Evolutionary conservation across 2,329 filamentous ascomycete genomes (phyloP).

Genomic region (Trichoderma asperellum): DNA sequence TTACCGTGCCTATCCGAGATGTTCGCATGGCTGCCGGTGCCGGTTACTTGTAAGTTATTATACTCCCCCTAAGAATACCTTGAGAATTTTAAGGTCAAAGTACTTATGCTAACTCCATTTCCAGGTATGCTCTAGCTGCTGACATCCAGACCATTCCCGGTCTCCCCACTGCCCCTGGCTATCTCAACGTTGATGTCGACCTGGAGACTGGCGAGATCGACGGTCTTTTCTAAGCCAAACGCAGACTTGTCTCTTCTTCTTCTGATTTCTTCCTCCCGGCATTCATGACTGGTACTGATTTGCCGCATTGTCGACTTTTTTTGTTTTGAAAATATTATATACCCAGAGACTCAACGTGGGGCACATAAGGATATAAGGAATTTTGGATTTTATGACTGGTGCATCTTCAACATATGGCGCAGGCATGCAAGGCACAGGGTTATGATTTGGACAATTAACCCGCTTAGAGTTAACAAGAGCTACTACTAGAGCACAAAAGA

Average conservation of each 20-base stretch:
- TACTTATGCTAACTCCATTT: conserved; percentile 40
- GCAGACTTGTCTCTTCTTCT: neutral
- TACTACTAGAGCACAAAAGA: conserved; percentile 15
- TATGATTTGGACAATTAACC: conserved; percentile 6
- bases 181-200: conserved; percentile 89
- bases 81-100: neutral
- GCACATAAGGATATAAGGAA: conserved; percentile 22
- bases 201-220: conserved; percentile 82
- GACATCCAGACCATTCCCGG: conserved; percentile 99
- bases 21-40: conserved; percentile 93
- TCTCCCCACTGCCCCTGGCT: conserved; percentile 90
- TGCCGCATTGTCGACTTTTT: conserved; percentile 1
- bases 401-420: conserved; percentile 31
- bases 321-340: conserved; percentile 17
- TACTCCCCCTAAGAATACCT: neutral
- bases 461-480: conserved; percentile 22
- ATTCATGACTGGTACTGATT: conserved; percentile 16
- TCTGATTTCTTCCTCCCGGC: neutral
- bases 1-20: conserved; percentile 92
- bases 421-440: conserved; percentile 19
- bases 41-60: conserved; percentile 74
- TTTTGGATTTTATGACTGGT: conserved; percentile 19
- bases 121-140: conserved; percentile 85
- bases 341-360: conserved; percentile 29
- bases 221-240: conserved; percentile 75